Evolutionary conservation across 2,329 filamentous ascomycete genomes (phyloP), one percentile per base, ranked within the genome.

Genomic region (Apiospora rasikravindrae): DNA sequence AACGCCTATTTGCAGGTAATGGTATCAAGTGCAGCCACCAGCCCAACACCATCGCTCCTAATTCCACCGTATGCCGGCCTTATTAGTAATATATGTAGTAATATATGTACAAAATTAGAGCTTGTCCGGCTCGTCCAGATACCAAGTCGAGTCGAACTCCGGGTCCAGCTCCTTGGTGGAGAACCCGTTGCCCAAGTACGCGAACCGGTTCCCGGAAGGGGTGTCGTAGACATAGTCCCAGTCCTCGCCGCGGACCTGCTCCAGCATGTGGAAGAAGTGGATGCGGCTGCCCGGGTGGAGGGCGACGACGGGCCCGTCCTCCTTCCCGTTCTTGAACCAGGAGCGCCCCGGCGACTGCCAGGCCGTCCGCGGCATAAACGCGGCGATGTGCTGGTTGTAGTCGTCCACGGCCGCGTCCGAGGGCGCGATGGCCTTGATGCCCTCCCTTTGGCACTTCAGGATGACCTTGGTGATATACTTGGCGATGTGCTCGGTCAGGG

Each of bases 241-340:
- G 75, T 89, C 85, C 77, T 89, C 87, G 24, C 84, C 84, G 51
- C 87, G 80, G 73, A 88, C 84, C 10, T 77, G 76, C 75, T 86
- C 84, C 29, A 89, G 81, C 85, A 88, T 88, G 73, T 87, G 84
- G 77, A 88, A 85, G 77, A 88, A 88, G 76, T 88, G 86, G 69
- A 86, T 80, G 37, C 86, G 81, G 75, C 85, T 86, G 6, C 87
- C 87, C 0, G 87, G 86, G 73, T 88, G 86, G 66, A 88, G 77
- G 3, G 85, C 86, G 7, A 82, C 85, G 29, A 89, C 86, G 1
- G 84, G 83, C 0, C 85, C 86, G 45, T 84, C 80, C 11, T 76
- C 78, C 10, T 74, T 78, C 7, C 83, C 85, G 45, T 82, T 37
- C 78, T 88, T 88, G 78, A 86, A 89, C 87, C 87, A 89, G 10